phyloP scores from a whole-genome alignment of 306 rosid genomes.

The Mimosa pudica region DNA sequence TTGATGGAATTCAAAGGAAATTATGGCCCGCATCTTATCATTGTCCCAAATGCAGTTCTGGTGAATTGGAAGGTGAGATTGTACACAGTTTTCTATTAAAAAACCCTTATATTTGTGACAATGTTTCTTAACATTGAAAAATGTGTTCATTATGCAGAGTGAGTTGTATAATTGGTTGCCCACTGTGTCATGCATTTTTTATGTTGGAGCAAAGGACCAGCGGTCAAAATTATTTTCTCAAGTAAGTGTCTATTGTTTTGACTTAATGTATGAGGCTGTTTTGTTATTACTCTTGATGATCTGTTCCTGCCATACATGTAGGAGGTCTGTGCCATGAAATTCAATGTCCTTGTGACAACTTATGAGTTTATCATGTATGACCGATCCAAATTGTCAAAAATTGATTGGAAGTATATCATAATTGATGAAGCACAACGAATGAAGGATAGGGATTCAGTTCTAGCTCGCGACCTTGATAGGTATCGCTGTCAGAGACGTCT shows the following conservation, averaged over 20 bases:
- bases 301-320: conserved; percentile 29
- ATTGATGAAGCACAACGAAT: conserved; percentile 86
- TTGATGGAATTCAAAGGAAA: conserved; percentile 99
- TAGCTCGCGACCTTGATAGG: conserved; percentile 97
- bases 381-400: conserved; percentile 73
- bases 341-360: conserved; percentile 81
- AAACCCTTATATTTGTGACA: conserved; percentile 5
- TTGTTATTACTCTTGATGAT: conserved; percentile 8
- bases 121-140: conserved; percentile 27
- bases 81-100: not conserved
- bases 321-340: conserved; percentile 82
- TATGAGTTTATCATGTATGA: conserved; percentile 86
- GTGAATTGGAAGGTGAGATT: conserved; percentile 97
- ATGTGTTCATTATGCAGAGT: conserved; percentile 53
- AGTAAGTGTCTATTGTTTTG: conserved; percentile 45
- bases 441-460: conserved; percentile 80
- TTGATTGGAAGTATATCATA: conserved; percentile 79
- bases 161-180: conserved; percentile 74
- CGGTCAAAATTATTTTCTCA: conserved; percentile 72
- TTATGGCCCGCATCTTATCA: conserved; percentile 98
- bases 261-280: not conserved
- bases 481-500: conserved; percentile 94
- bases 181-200: conserved; percentile 69
- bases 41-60: conserved; percentile 98
- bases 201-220: conserved; percentile 78